Percentiles rank a stretch among this genome's conserved stretches.
Evolutionary conservation across 2,329 filamentous ascomycete species (phyloP).

Genomic region (Fusarium sp.): DNA sequence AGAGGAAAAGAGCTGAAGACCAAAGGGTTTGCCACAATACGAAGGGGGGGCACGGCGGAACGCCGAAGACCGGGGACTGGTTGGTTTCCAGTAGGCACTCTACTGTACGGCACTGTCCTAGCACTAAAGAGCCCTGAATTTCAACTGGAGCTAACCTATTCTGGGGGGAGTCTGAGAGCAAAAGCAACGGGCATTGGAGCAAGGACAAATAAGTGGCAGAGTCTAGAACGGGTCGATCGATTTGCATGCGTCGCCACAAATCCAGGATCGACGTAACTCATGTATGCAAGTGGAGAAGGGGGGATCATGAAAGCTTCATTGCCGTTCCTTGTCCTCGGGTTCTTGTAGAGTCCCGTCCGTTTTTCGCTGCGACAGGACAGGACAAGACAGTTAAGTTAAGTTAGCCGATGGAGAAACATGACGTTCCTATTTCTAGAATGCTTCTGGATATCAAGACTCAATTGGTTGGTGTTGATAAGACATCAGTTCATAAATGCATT

Average conservation of each 20-base stretch:
- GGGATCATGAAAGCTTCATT: background rate
- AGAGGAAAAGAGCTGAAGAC: background rate
- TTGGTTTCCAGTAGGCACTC: background rate
- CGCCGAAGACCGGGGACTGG: conserved; percentile 18
- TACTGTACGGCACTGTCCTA: background rate
- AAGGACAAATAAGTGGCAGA: background rate
- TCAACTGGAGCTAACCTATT: background rate
- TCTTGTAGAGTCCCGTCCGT: background rate
- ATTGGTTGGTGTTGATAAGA: background rate
- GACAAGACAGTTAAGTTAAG: background rate
- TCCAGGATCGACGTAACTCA: conserved; percentile 6
- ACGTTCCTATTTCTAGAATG: background rate
- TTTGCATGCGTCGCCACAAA: conserved; percentile 11
- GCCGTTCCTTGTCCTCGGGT: background rate
- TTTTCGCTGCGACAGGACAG: background rate
- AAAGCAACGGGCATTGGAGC: background rate
- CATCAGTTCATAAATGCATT: background rate
- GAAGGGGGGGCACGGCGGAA: background rate
- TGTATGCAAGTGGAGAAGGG: conserved; percentile 7
- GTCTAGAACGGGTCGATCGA: conserved; percentile 23
- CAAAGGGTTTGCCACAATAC: background rate
- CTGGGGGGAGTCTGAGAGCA: background rate
- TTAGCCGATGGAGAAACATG: background rate
- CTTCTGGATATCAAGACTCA: rapidly evolving
- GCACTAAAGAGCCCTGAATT: background rate